A percentile compares a stretch with the other conserved stretches of the same genome.
These are phyloP conservation scores for Breynia disticha DNA, from an alignment of 441 rosid genomes.

Conservation along the genomic window DNA sequence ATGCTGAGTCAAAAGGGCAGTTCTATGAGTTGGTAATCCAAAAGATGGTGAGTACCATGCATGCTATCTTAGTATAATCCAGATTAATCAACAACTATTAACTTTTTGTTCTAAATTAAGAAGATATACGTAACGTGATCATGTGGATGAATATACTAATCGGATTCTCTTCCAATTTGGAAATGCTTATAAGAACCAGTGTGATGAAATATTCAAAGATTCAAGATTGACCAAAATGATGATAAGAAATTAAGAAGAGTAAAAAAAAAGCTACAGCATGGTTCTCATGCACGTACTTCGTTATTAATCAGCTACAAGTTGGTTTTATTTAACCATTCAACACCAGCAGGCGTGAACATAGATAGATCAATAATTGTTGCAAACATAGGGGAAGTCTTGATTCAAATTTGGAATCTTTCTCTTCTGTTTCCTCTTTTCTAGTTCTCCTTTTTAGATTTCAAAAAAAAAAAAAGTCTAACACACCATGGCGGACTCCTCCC, in stretches of 20 bases:
- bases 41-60: background rate
- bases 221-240: background rate
- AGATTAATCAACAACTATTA: background rate
- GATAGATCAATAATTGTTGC: constrained; percentile 12
- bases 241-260: background rate
- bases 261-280: background rate
- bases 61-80: background rate
- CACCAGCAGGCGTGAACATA: background rate
- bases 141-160: constrained; percentile 3
- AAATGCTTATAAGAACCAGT: constrained; percentile 1
- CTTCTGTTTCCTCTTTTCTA: background rate
- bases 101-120: constrained; percentile 6
- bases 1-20: constrained; percentile 40
- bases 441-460: constrained; percentile 4
- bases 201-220: background rate
- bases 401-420: background rate
- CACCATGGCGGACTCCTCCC: background rate
- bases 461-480: constrained; percentile 3
- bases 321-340: background rate
- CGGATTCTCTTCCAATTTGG: background rate
- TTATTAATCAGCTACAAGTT: constrained; percentile 3
- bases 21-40: constrained; percentile 19
- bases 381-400: constrained; percentile 1
- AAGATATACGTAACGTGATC: background rate
- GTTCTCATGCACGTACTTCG: background rate